phyloP scores from a whole-genome alignment of 2,329 filamentous ascomycete species.

The Exophiala oligosperma region DNA sequence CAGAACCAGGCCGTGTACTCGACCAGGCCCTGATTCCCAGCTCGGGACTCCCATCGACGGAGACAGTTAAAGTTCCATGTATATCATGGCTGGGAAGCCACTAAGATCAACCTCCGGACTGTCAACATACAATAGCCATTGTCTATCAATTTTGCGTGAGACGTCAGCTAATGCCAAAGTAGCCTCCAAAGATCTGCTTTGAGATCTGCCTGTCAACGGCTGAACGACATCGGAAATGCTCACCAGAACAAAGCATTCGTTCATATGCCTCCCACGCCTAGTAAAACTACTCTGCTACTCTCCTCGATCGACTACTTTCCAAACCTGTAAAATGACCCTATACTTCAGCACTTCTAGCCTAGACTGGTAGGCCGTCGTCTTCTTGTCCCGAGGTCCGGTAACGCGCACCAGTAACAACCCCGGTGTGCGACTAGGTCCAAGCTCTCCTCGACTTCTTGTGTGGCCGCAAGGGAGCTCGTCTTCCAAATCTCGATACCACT shows the following conservation, averaged over 20 bases:
- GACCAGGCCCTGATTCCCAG: no score
- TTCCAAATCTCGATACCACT: slow-evolving; percentile 12
- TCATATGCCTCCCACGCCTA: neutral
- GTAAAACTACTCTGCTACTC: neutral
- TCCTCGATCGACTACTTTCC: neutral
- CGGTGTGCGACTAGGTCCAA: slow-evolving; percentile 6
- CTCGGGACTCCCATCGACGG: no score
- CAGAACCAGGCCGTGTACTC: no score
- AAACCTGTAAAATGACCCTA: neutral
- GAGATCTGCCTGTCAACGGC: neutral
- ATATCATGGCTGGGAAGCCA: neutral
- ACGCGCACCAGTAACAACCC: neutral
- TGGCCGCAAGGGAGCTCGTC: slow-evolving; percentile 1
- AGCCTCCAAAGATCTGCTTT: neutral
- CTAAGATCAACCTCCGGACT: neutral
- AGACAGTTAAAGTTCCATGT: neutral
- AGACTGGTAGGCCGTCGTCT: neutral
- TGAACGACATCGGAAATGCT: neutral
- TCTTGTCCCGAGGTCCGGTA: neutral
- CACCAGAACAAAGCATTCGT: neutral
- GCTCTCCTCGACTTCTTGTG: slow-evolving; percentile 5
- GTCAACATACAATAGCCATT: neutral
- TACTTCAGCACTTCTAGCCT: neutral
- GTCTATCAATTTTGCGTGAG: neutral
- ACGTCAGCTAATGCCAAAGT: neutral